Percentiles rank a stretch among this genome's conserved stretches.
These are phyloP conservation scores for Epichloe uncinata DNA, from an alignment of 2,329 filamentous ascomycete genomes.

Conservation along the genomic window DNA sequence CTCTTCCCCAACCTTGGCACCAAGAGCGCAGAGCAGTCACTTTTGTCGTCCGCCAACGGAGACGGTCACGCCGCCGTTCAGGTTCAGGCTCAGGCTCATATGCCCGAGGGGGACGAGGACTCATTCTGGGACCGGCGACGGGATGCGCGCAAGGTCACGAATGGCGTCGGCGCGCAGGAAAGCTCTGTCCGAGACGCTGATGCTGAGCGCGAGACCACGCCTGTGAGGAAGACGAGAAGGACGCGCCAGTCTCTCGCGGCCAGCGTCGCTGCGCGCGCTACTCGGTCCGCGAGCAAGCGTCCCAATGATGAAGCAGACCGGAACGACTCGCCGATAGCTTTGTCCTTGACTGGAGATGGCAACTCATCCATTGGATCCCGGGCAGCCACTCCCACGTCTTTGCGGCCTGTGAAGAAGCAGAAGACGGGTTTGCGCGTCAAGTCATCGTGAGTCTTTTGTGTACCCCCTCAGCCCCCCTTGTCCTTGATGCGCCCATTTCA, in stretches of 20 bases:
- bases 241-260: slow-evolving; percentile 23
- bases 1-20: slow-evolving; percentile 19
- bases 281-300: slow-evolving; percentile 39
- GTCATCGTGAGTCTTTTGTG: slow-evolving; percentile 45
- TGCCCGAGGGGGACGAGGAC: slow-evolving; percentile 17
- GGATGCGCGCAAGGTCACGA: slow-evolving; percentile 27
- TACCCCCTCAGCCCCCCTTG: background rate
- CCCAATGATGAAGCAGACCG: slow-evolving; percentile 41
- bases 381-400: slow-evolving; percentile 43
- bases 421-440: slow-evolving; percentile 52
- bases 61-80: slow-evolving; percentile 12
- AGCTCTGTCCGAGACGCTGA: slow-evolving; percentile 24
- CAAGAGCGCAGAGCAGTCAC: slow-evolving; percentile 10
- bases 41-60: background rate
- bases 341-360: slow-evolving; percentile 34
- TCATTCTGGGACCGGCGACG: slow-evolving; percentile 22
- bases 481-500: background rate
- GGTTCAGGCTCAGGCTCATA: slow-evolving; percentile 15
- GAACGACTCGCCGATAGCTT: slow-evolving; percentile 37
- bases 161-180: slow-evolving; percentile 20
- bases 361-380: slow-evolving; percentile 39
- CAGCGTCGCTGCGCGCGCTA: slow-evolving; percentile 27
- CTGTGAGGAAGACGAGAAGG: slow-evolving; percentile 19
- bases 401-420: slow-evolving; percentile 44
- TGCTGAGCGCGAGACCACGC: slow-evolving; percentile 17